A percentile compares a stretch with the other conserved stretches of the same genome.
Conservation (phyloP, 1,139 yeast genomes). For the Taphrina flavorubra region DNA sequence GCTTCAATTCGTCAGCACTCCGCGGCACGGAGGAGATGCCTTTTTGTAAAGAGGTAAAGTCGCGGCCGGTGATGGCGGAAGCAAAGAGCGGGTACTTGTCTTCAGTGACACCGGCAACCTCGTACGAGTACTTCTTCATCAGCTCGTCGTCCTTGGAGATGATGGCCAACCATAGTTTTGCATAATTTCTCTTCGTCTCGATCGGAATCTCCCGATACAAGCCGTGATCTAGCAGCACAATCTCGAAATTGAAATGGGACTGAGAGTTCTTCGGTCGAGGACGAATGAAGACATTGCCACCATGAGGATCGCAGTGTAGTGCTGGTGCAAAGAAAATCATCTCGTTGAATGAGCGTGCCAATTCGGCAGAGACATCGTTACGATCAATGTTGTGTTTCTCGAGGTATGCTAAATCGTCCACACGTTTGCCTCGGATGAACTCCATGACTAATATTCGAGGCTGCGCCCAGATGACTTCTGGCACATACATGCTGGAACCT, state of each 20-base stretch:
- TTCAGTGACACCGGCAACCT: slow-evolving; percentile 80
- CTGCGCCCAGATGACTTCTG: slow-evolving; percentile 69
- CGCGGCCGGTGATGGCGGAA: slow-evolving; percentile 93
- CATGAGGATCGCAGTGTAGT: slow-evolving; percentile 97
- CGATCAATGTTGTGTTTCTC: slow-evolving; percentile 69
- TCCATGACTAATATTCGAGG: slow-evolving; percentile 86
- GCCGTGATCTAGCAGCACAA: slow-evolving; percentile 92
- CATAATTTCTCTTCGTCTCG: slow-evolving; percentile 77
- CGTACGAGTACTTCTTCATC: slow-evolving; percentile 75
- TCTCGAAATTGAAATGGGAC: slow-evolving; percentile 79
- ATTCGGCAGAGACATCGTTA: slow-evolving; percentile 78
- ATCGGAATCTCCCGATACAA: slow-evolving; percentile 83
- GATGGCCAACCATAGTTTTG: slow-evolving; percentile 90
- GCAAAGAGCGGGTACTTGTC: slow-evolving; percentile 79
- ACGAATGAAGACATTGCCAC: slow-evolving; percentile 69
- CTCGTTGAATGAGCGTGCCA: slow-evolving; percentile 87
- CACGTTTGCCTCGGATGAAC: slow-evolving; percentile 74
- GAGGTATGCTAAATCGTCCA: slow-evolving; percentile 75
- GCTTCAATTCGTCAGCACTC: slow-evolving; percentile 62
- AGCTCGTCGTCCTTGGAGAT: slow-evolving; percentile 68
- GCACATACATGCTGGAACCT: slow-evolving; percentile 79
- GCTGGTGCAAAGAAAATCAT: slow-evolving; percentile 94
- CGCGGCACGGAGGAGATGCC: slow-evolving; percentile 56
- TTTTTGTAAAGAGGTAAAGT: slow-evolving; percentile 60
- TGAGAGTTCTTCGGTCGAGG: slow-evolving; percentile 48